A percentile compares a stretch with the other conserved stretches of the same genome.
Evolutionary conservation across 2,329 filamentous ascomycete genomes (phyloP).

Genomic region (Colletotrichum lini): DNA sequence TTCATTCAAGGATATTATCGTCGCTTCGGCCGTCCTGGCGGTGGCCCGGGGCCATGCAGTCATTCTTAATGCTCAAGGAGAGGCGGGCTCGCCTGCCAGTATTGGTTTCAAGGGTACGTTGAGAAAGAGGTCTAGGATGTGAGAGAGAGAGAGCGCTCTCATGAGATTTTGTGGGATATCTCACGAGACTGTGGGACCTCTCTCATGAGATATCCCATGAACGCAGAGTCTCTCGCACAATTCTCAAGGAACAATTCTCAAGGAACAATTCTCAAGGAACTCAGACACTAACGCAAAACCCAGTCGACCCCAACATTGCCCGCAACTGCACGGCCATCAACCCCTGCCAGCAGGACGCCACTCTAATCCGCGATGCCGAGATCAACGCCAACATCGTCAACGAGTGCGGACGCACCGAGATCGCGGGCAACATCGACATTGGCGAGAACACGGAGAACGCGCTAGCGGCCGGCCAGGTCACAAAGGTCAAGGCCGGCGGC

Average conservation of each 20-base stretch:
- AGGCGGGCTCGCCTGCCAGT: conserved; percentile 60
- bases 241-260: neutral
- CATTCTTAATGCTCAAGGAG: conserved; percentile 62
- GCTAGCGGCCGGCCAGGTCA: conserved; percentile 61
- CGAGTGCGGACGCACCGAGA: conserved; percentile 74
- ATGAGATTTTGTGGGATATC: too few species aligned
- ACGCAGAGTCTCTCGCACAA: conserved; percentile 16
- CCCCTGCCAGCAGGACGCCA: conserved; percentile 77
- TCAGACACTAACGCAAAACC: conserved; percentile 20
- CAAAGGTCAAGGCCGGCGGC: conserved; percentile 63
- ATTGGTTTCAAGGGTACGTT: conserved; percentile 64
- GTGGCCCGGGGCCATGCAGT: conserved; percentile 61
- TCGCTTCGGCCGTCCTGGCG: conserved; percentile 52
- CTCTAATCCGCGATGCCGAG: conserved; percentile 73
- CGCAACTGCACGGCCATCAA: conserved; percentile 75
- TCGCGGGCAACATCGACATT: conserved; percentile 74
- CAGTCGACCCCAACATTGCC: conserved; percentile 68
- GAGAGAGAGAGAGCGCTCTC: too few species aligned
- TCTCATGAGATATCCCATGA: neutral
- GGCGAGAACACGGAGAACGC: conserved; percentile 69
- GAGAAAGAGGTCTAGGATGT: neutral
- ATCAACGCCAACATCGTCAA: conserved; percentile 67
- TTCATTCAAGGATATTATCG: conserved; percentile 52
- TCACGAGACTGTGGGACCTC: too few species aligned
- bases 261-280: neutral